Evolutionary conservation across 2,329 filamentous ascomycete genomes (phyloP).

Genomic region (Triangularia setosa): DNA sequence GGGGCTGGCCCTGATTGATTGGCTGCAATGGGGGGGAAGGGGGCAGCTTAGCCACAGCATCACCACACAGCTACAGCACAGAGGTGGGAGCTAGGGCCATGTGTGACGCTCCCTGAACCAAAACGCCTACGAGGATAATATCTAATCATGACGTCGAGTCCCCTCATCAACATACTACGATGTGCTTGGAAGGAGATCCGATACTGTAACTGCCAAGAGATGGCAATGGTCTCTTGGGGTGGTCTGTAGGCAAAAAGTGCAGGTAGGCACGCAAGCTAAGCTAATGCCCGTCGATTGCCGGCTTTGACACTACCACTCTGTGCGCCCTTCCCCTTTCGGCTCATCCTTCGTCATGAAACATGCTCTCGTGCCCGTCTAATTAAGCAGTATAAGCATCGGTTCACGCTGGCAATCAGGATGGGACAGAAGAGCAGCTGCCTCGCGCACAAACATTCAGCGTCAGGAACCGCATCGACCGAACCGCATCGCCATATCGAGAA

Average conservation of each 20-base stretch:
- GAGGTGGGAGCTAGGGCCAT: not conserved
- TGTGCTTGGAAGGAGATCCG: not conserved
- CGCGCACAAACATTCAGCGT: not conserved
- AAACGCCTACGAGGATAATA: not conserved
- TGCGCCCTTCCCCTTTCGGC: not conserved
- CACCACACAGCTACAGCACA: not conserved
- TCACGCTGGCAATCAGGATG: not conserved
- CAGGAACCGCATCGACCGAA: not conserved
- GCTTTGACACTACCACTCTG: not conserved
- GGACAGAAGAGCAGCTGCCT: not conserved
- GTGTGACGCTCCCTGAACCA: not conserved
- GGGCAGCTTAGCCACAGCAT: not conserved
- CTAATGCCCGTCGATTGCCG: not conserved
- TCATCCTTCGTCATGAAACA: not conserved
- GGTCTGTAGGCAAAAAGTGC: not conserved
- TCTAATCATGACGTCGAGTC: not conserved
- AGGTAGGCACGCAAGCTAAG: not conserved
- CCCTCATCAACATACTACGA: not conserved
- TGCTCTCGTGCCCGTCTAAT: not conserved
- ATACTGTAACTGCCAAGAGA: not conserved
- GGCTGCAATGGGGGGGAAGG: not conserved
- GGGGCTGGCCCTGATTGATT: not conserved
- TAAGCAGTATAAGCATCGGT: not conserved
- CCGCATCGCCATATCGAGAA: not conserved
- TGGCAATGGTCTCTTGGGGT: not conserved